Evolutionary conservation across 2,329 filamentous ascomycete species (phyloP).

Genomic region (Emydomyces testavorans): DNA sequence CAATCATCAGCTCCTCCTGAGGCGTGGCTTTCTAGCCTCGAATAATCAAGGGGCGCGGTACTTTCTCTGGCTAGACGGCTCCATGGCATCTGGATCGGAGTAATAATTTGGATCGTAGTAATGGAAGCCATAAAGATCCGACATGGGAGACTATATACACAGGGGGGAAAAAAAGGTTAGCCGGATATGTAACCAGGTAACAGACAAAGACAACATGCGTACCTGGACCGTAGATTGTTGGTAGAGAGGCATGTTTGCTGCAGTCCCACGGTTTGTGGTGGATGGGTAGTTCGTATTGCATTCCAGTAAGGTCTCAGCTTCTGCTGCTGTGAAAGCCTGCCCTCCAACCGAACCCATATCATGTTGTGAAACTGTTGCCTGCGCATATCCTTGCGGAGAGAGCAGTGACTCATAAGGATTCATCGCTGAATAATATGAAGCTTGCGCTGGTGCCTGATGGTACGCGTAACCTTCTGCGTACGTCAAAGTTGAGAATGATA

Average conservation of each 20-base stretch:
- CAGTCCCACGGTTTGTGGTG: conserved; percentile 46
- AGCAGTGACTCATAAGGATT: conserved; percentile 26
- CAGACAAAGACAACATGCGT: neutral
- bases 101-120: neutral
- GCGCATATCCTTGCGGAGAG: conserved; percentile 31
- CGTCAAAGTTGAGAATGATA: conserved; percentile 38
- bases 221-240: conserved; percentile 20
- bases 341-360: neutral
- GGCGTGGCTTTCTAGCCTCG: too few relatives aligned
- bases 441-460: conserved; percentile 26
- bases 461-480: conserved; percentile 37
- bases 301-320: conserved; percentile 46
- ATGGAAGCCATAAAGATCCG: neutral
- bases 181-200: neutral
- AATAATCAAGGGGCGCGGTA: neutral
- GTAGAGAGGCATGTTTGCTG: conserved; percentile 27
- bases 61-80: neutral
- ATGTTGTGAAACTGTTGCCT: conserved; percentile 28
- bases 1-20: neutral
- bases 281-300: conserved; percentile 51
- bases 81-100: neutral
- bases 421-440: conserved; percentile 27
- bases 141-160: neutral
- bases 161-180: too few relatives aligned
- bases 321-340: conserved; percentile 28